phyloP scores from a whole-genome alignment of 2,329 filamentous ascomycete species.

The Colletotrichum somersetense region DNA sequence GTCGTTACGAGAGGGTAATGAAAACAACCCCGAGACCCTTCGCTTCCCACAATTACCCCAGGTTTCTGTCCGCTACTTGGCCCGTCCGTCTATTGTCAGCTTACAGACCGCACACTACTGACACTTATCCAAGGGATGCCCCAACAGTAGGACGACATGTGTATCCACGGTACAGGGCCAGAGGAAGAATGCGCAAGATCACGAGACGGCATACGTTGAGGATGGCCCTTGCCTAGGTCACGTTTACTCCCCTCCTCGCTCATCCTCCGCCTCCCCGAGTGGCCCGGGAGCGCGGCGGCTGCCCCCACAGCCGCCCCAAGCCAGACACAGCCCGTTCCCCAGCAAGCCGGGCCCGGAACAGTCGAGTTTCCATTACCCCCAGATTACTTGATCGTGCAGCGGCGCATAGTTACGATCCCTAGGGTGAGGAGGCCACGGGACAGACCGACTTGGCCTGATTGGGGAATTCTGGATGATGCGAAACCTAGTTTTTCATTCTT shows the following conservation, averaged over 20 bases:
- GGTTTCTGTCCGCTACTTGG: slow-evolving; percentile 23
- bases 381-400: slow-evolving; percentile 44
- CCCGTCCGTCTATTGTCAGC: slow-evolving; percentile 6
- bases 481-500: slow-evolving; percentile 17
- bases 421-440: slow-evolving; percentile 37
- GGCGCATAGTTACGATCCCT: slow-evolving; percentile 9
- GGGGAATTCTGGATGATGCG: slow-evolving; percentile 14
- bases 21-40: slow-evolving; percentile 34
- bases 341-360: slow-evolving; percentile 21
- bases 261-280: slow-evolving; percentile 26
- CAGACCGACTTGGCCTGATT: slow-evolving; percentile 40
- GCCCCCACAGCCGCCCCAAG: slow-evolving; percentile 35
- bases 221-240: slow-evolving; percentile 32
- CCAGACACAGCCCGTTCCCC: background rate
- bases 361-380: slow-evolving; percentile 44
- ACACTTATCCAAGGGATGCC: slow-evolving; percentile 1
- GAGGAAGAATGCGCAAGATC: slow-evolving; percentile 29
- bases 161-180: slow-evolving; percentile 6
- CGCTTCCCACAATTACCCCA: slow-evolving; percentile 33
- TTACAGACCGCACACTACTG: background rate
- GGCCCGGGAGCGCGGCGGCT: slow-evolving; percentile 40
- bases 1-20: slow-evolving; percentile 7
- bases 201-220: slow-evolving; percentile 38
- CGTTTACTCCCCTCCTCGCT: background rate
- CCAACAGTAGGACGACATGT: slow-evolving; percentile 1